Evolutionary conservation across 164 flowering plant species (phyloP).

Genomic region (Umbellularia californica): DNA sequence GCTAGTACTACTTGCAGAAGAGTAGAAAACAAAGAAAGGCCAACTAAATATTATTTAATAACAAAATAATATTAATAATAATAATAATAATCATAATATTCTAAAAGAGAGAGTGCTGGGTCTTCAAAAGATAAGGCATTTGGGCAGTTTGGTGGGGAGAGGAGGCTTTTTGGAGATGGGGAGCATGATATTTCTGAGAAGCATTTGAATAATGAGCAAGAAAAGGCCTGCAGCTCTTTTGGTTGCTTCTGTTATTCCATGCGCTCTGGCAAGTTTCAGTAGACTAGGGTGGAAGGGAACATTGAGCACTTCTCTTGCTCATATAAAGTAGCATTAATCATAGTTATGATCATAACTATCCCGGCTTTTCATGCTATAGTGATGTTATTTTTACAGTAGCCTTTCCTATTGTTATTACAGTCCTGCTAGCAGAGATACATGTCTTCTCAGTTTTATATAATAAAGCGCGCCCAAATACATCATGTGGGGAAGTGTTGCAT

Average conservation of each 20-base stretch:
- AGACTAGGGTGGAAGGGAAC: slow-evolving; percentile 25
- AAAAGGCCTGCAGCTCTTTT: slow-evolving; percentile 46
- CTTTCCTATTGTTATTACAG: not conserved
- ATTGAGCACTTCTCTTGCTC: slow-evolving; percentile 7
- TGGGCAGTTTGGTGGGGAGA: slow-evolving; percentile 40
- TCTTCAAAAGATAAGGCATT: slow-evolving; percentile 37
- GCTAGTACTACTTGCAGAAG: slow-evolving; percentile 12
- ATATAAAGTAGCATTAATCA: not conserved
- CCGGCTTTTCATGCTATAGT: not conserved
- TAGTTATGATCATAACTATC: not conserved
- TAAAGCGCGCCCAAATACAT: too few species aligned
- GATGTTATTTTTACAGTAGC: not conserved
- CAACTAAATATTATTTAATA: not conserved
- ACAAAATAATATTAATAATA: slow-evolving; percentile 15
- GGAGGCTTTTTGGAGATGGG: slow-evolving; percentile 47
- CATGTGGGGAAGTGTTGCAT: too few species aligned
- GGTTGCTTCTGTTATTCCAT: slow-evolving; percentile 44
- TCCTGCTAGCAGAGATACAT: not conserved
- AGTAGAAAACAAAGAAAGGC: not conserved
- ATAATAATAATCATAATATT: not conserved
- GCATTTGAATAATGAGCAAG: slow-evolving; percentile 24
- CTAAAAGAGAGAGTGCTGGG: slow-evolving; percentile 8
- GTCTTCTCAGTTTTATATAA: not conserved
- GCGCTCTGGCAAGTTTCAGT: slow-evolving; percentile 47
- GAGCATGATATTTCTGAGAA: slow-evolving; percentile 45